Conservation (phyloP, 495 filamentous ascomycete genomes). For the Aspergillus cristatus region DNA sequence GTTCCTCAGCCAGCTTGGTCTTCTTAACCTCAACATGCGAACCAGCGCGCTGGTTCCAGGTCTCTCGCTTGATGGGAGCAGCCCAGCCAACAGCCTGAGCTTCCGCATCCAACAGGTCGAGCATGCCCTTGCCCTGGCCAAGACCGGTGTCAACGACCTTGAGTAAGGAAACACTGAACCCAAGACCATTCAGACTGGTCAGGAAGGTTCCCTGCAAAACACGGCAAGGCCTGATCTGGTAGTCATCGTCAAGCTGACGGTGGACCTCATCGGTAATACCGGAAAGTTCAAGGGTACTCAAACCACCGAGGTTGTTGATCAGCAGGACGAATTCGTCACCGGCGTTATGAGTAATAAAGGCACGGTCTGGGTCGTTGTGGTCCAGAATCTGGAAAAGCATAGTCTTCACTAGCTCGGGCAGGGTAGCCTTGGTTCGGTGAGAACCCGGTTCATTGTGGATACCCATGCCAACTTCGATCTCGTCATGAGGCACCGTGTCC, state of each 20-base stretch:
- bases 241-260: constrained; percentile 59
- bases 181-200: constrained; percentile 86
- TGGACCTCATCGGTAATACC: constrained; percentile 84
- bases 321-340: constrained; percentile 62
- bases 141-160: constrained; percentile 75
- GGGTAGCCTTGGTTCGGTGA: constrained; percentile 54
- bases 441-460: constrained; percentile 95
- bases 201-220: constrained; percentile 51
- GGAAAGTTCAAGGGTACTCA: constrained; percentile 79
- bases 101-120: constrained; percentile 79
- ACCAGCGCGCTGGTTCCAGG: constrained; percentile 43
- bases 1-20: constrained; percentile 45
- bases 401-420: constrained; percentile 60
- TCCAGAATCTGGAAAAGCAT: constrained; percentile 83
- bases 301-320: constrained; percentile 91
- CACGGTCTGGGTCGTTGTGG: constrained; percentile 66
- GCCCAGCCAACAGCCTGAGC: constrained; percentile 82
- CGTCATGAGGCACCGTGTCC: constrained; percentile 52
- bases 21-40: constrained; percentile 36
- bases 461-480: constrained; percentile 96
- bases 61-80: constrained; percentile 50
- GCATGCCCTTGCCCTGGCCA: constrained; percentile 64
- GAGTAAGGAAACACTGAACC: constrained; percentile 82
- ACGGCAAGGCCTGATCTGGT: constrained; percentile 64
- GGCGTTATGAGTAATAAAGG: constrained; percentile 59